Evolutionary conservation across 345 rosid species (phyloP).

Genomic region (Luvunga scandens): DNA sequence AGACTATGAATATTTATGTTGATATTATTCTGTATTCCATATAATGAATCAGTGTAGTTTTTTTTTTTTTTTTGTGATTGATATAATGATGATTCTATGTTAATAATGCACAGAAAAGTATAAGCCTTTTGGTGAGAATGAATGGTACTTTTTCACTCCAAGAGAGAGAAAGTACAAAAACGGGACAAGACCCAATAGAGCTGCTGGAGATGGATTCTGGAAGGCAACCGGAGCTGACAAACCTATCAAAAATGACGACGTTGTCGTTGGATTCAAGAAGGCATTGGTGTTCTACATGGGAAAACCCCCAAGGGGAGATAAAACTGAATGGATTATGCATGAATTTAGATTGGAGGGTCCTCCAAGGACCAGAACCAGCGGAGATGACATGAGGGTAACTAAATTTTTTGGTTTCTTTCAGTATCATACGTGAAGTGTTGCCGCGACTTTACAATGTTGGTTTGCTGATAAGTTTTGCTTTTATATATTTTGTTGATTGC

Average conservation of each 20-base stretch:
- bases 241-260: neutral
- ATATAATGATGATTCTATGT: neutral
- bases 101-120: neutral
- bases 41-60: neutral
- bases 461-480: neutral
- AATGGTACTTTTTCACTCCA: constrained; percentile 27
- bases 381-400: constrained; percentile 18
- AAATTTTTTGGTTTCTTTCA: neutral
- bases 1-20: neutral
- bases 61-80: neutral
- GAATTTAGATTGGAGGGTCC: constrained; percentile 8
- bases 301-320: constrained; percentile 14
- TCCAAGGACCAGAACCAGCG: neutral
- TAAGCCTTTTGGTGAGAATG: constrained; percentile 6
- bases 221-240: constrained; percentile 33
- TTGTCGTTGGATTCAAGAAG: constrained; percentile 14
- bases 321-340: constrained; percentile 33
- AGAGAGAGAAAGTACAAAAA: constrained; percentile 21
- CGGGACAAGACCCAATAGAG: constrained; percentile 20
- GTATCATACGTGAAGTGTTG: neutral
- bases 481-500: neutral
- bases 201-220: constrained; percentile 29
- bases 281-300: constrained; percentile 21
- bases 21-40: neutral
- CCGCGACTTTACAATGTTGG: neutral